Conservation (phyloP, 2,329 filamentous ascomycete genomes). For the Dendryphion nanum region DNA sequence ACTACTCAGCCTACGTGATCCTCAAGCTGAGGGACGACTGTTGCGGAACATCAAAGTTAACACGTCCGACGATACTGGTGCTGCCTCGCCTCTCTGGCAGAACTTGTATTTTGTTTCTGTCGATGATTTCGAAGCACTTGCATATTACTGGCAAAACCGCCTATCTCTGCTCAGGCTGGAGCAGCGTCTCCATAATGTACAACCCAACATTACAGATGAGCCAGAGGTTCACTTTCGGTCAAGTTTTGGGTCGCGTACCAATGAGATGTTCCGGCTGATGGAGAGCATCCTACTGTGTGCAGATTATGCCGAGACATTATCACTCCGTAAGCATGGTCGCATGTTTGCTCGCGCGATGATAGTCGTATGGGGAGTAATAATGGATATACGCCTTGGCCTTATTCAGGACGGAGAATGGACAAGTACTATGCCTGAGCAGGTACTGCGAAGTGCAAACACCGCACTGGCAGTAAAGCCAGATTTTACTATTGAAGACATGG, state of each 20-base stretch:
- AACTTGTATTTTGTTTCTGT: conserved; percentile 12
- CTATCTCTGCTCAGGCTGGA: conserved; percentile 12
- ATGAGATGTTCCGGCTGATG: conserved; percentile 10
- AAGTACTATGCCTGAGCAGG: conserved; percentile 5
- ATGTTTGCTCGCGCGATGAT: conserved; percentile 12
- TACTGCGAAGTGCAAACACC: conserved; percentile 10
- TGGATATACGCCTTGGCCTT: conserved; percentile 6
- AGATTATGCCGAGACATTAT: conserved; percentile 11
- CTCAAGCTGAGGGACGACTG: conserved; percentile 10
- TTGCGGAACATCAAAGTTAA: conserved; percentile 8
- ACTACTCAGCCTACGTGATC: conserved; percentile 12
- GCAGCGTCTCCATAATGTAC: conserved; percentile 5
- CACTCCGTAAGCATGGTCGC: conserved; percentile 12
- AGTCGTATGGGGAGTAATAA: conserved; percentile 12
- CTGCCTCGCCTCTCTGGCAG: conserved; percentile 5
- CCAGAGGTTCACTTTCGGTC: neutral
- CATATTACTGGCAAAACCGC: conserved; percentile 14
- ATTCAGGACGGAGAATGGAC: conserved; percentile 4
- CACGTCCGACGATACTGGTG: conserved; percentile 3
- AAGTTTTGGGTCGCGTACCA: conserved; percentile 6
- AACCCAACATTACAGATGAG: conserved; percentile 3
- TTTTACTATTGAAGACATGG: conserved; percentile 12
- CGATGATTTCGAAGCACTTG: conserved; percentile 15
- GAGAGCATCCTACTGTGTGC: conserved; percentile 13
- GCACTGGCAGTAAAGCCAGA: conserved; percentile 7